Evolutionary conservation across 164 flowering plant genomes (phyloP), one percentile per base, ranked within the genome.

Genomic region (Cinnamomum chago): DNA sequence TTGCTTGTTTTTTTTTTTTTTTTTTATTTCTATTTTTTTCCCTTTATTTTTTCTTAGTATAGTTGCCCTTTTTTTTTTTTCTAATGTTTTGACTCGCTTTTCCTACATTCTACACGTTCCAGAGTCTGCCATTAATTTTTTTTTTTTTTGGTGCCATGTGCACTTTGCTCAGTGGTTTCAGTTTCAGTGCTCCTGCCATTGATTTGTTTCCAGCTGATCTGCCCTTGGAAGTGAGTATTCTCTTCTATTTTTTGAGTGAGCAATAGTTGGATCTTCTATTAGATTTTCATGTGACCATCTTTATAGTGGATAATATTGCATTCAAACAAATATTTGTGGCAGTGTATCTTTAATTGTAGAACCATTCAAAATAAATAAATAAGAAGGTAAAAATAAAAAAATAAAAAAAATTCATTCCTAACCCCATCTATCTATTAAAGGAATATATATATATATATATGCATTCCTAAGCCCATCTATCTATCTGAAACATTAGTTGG

Each of bases 161-260:
- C 33, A 30, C 28, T 72, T 35, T 74, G 17, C 50, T 18, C 13
- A 66, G 65, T 24, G 84, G 85, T 72, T 74, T 90, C 78, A 79
- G 78, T 71, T 90, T 88, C 73, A 76, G 86, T 77, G 81, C 86
- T 18, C 75, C 76, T 76, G 78, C 84, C 74, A 86, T 90, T 79
- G 84, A 82, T 65, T 78, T 90, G 81, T 88, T 87, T 75, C 83
- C 87, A 1, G 84, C 72, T 40, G 73, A 69, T 47, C 17, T 58
- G 40, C 65, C 58, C 40, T 30, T 47, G 55, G 72, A 75, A 23
- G 77, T 75, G 50, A 75, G 77, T 75, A 51, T 28, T 30, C 17
- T 52, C 58, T 52, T 52, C 15, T 7, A 52, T 30, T 71, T 70
- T 12, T 70, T 10, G 28, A 30, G 33, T 30, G 33, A 3, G 33